A percentile compares a stretch with the other conserved stretches of the same genome.
These are phyloP conservation scores for Rubia peregrina DNA, from an alignment of 305 asterid genomes.

Conservation along the genomic window DNA sequence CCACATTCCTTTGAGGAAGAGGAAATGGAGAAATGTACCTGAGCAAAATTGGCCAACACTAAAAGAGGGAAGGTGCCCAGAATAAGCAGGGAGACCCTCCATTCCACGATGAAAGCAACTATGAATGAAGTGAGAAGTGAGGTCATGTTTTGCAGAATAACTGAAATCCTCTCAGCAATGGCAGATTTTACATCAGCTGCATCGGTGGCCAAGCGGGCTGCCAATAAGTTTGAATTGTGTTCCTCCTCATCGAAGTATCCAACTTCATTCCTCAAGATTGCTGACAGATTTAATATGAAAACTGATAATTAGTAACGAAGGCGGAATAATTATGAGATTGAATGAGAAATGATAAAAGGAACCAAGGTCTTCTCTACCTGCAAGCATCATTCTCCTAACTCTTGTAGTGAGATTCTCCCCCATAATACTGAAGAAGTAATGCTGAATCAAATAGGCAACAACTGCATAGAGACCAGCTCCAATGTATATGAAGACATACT, in stretches of 20 bases:
- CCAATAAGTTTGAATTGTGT: slow-evolving; percentile 83
- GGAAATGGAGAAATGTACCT: slow-evolving; percentile 37
- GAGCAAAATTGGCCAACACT: slow-evolving; percentile 95
- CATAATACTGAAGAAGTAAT: slow-evolving; percentile 97
- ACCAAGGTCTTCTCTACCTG: slow-evolving; percentile 42
- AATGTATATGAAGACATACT: slow-evolving; percentile 75
- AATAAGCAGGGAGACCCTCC: slow-evolving; percentile 93
- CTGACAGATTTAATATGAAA: slow-evolving; percentile 21
- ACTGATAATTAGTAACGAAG: background rate
- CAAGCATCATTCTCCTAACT: slow-evolving; percentile 98
- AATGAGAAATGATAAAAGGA: background rate
- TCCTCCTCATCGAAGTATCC: slow-evolving; percentile 99
- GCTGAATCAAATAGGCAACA: slow-evolving; percentile 86
- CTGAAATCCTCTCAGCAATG: slow-evolving; percentile 94
- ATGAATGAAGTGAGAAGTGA: slow-evolving; percentile 94
- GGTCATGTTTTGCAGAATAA: slow-evolving; percentile 90
- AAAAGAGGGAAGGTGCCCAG: slow-evolving; percentile 87
- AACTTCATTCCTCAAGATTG: slow-evolving; percentile 87
- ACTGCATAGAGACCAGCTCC: slow-evolving; percentile 97
- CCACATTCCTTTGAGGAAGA: background rate
- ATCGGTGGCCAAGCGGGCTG: slow-evolving; percentile 82
- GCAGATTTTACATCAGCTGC: slow-evolving; percentile 97
- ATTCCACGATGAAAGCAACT: slow-evolving; percentile 88
- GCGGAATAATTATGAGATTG: background rate
- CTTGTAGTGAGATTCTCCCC: slow-evolving; percentile 97